Percentiles rank a stretch among this genome's conserved stretches.
Conservation (phyloP, 2,329 filamentous ascomycete species). For the Stemphylium beticola region DNA sequence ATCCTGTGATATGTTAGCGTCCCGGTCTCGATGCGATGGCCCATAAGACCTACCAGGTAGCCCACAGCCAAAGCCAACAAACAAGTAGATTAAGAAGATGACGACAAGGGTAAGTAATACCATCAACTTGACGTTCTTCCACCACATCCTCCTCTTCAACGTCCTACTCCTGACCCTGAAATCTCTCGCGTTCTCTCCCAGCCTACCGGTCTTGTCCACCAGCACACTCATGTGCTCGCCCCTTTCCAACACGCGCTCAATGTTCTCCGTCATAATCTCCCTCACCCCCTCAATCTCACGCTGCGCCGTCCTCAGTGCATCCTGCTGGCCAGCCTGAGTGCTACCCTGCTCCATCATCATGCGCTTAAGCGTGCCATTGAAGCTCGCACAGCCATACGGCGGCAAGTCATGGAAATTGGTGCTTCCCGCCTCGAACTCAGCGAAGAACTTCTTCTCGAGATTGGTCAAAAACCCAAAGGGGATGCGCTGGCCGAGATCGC, state of each 20-base stretch:
- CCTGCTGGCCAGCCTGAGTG: constrained; percentile 70
- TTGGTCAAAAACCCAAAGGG: constrained; percentile 92
- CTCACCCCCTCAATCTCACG: constrained; percentile 90
- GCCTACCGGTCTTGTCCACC: constrained; percentile 93
- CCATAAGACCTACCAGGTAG: constrained; percentile 57
- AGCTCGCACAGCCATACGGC: constrained; percentile 86
- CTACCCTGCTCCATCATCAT: constrained; percentile 87
- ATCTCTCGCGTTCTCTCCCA: constrained; percentile 87
- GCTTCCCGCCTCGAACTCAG: constrained; percentile 66
- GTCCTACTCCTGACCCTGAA: constrained; percentile 88
- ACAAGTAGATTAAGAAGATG: constrained; percentile 72
- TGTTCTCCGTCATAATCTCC: constrained; percentile 95
- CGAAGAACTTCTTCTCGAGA: constrained; percentile 85
- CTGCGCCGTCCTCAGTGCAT: constrained; percentile 83
- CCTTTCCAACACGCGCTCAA: constrained; percentile 84
- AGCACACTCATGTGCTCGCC: constrained; percentile 90
- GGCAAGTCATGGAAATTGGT: constrained; percentile 80
- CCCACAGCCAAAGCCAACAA: constrained; percentile 75
- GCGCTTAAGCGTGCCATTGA: constrained; percentile 78
- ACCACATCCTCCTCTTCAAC: constrained; percentile 95
- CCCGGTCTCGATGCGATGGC: not conserved
- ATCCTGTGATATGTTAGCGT: constrained; percentile 38
- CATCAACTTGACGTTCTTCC: constrained; percentile 99
- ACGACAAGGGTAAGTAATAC: constrained; percentile 75
- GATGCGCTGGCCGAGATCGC: constrained; percentile 81